Evolutionary conservation across 73 alveolate species (phyloP).

Genomic region (Paramecium primaurelia): DNA sequence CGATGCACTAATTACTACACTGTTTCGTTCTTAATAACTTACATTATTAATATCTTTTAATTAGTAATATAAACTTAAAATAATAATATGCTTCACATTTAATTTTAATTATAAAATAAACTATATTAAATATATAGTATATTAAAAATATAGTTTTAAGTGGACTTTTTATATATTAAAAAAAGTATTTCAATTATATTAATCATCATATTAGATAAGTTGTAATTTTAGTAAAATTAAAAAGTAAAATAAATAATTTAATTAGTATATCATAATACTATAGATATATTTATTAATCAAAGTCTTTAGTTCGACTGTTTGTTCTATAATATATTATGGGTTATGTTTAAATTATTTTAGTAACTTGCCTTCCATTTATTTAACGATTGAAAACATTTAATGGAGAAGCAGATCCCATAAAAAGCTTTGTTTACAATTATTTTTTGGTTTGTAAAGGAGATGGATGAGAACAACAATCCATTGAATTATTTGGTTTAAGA

Average conservation of each 20-base stretch:
- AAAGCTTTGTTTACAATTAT: background rate
- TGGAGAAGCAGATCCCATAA: slow-evolving; percentile 6
- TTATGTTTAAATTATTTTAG: background rate
- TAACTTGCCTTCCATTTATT: background rate
- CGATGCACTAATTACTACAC: slow-evolving; percentile 4
- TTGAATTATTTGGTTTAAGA: background rate
- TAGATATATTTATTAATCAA: background rate
- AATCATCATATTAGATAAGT: background rate
- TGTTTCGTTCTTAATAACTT: background rate
- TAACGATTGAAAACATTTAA: slow-evolving; percentile 30
- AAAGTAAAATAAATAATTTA: background rate
- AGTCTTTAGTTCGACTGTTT: background rate
- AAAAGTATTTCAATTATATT: too few relatives aligned
- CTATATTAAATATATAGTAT: background rate
- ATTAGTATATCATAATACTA: too few relatives aligned
- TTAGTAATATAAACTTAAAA: background rate
- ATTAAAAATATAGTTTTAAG: background rate
- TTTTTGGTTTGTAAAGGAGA: background rate
- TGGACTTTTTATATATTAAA: background rate
- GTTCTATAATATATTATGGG: background rate
- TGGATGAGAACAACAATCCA: background rate
- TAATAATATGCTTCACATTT: background rate
- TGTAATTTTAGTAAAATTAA: background rate
- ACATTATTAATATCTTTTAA: slow-evolving; percentile 16
- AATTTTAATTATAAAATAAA: background rate